Evolutionary conservation across 2,329 filamentous ascomycete species (phyloP).

Genomic region (Trichoderma arundinaceum): DNA sequence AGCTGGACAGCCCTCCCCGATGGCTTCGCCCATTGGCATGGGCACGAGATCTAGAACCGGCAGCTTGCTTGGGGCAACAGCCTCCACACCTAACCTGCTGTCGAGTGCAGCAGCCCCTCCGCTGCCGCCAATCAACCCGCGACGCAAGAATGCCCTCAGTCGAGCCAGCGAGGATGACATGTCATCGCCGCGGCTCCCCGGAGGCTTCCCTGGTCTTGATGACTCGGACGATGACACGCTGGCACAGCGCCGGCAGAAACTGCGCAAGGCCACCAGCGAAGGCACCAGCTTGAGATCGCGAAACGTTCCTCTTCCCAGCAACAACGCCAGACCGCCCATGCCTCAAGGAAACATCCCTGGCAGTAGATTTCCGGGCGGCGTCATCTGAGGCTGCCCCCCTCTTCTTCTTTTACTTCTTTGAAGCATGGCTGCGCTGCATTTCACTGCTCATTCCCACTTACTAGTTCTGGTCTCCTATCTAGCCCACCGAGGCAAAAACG

Average conservation of each 20-base stretch:
- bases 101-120: conserved; percentile 51
- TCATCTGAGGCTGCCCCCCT: conserved; percentile 47
- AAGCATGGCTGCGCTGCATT: conserved; percentile 11
- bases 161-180: conserved; percentile 46
- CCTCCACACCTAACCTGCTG: conserved; percentile 48
- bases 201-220: conserved; percentile 33
- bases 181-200: conserved; percentile 35
- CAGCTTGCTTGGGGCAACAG: conserved; percentile 43
- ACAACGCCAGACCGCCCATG: conserved; percentile 40
- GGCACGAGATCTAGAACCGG: conserved; percentile 45
- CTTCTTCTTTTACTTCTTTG: not conserved
- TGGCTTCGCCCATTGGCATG: conserved; percentile 20
- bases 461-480: conserved; percentile 10
- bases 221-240: conserved; percentile 47
- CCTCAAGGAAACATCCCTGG: conserved; percentile 39
- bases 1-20: conserved; percentile 28
- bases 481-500: conserved; percentile 6
- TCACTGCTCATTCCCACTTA: conserved; percentile 8
- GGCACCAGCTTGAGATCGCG: conserved; percentile 44
- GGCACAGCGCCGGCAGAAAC: conserved; percentile 46
- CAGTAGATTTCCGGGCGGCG: conserved; percentile 50
- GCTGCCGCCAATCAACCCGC: conserved; percentile 64
- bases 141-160: conserved; percentile 52
- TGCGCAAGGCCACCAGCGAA: conserved; percentile 54
- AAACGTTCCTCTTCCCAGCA: conserved; percentile 38